Conservation (phyloP, 805 yeast species). For the Limtongia smithiae region DNA sequence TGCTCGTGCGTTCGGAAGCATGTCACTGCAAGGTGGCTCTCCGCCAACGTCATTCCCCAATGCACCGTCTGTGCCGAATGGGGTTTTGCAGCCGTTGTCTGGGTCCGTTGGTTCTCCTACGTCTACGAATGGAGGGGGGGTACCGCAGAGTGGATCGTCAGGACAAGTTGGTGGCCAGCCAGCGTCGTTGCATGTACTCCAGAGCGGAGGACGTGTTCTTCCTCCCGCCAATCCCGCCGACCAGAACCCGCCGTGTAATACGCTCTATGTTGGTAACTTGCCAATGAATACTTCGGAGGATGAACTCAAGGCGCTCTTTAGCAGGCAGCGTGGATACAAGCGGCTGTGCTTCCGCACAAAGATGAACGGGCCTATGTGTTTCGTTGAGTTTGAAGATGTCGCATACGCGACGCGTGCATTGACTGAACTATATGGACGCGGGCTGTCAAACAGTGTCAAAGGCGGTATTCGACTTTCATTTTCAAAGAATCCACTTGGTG, state of each 20-base stretch:
- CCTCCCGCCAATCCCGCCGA: constrained; percentile 91
- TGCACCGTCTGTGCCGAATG: too few relatives aligned
- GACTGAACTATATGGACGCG: constrained; percentile 89
- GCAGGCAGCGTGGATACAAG: constrained; percentile 88
- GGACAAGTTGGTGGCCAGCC: background rate
- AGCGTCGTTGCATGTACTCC: constrained; percentile 38
- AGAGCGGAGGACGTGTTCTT: constrained; percentile 41
- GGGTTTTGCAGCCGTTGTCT: too few relatives aligned
- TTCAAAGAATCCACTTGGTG: constrained; percentile 95
- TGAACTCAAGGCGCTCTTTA: constrained; percentile 80
- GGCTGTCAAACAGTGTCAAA: constrained; percentile 80
- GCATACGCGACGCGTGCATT: constrained; percentile 88
- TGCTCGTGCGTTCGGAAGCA: constrained; percentile 5
- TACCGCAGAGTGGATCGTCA: background rate
- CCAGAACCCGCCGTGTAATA: constrained; percentile 98
- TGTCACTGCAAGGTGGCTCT: constrained; percentile 5
- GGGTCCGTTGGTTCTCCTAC: too few relatives aligned
- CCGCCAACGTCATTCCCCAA: constrained; percentile 1
- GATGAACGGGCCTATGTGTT: constrained; percentile 93
- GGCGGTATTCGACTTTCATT: constrained; percentile 94
- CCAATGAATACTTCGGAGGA: constrained; percentile 97
- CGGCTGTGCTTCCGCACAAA: constrained; percentile 88
- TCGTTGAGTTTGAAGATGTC: constrained; percentile 97
- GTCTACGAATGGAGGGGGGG: too few relatives aligned
- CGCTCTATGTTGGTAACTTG: constrained; percentile 91